phyloP scores from a whole-genome alignment of 441 rosid genomes.

The Bruguiera hainesii region DNA sequence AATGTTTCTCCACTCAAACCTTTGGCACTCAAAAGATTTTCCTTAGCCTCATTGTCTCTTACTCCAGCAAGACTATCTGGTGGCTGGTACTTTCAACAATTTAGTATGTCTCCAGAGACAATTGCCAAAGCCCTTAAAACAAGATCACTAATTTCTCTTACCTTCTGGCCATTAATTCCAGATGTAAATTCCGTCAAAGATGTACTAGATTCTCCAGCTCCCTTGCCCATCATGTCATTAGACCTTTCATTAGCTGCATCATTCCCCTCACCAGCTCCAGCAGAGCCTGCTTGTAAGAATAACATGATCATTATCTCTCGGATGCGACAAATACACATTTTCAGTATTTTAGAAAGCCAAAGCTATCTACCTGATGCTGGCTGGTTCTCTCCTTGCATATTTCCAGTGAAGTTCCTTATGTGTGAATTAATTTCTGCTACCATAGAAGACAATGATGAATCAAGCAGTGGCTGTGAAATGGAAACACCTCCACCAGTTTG shows the following conservation, averaged over 20 bases:
- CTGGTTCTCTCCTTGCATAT: conserved; percentile 49
- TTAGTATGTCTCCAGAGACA: conserved; percentile 15
- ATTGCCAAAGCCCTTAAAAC: conserved; percentile 4
- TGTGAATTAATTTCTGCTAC: conserved; percentile 45
- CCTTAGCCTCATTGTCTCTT: conserved; percentile 25
- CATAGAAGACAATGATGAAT: conserved; percentile 34
- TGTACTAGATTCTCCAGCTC: conserved; percentile 34
- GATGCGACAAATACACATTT: not conserved
- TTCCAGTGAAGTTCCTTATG: conserved; percentile 40
- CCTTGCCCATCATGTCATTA: conserved; percentile 14
- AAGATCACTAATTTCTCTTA: conserved; percentile 25
- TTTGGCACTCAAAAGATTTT: conserved; percentile 27
- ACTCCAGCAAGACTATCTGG: conserved; percentile 24
- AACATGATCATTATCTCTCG: conserved; percentile 15
- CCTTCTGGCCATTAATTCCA: conserved; percentile 43
- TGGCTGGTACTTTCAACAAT: conserved; percentile 21
- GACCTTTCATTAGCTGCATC: conserved; percentile 16
- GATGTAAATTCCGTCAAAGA: conserved; percentile 20
- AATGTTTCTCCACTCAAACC: conserved; percentile 29
- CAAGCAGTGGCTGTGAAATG: conserved; percentile 34
- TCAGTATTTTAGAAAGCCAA: conserved; percentile 15
- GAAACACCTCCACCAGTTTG: conserved; percentile 42
- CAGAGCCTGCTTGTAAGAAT: conserved; percentile 32
- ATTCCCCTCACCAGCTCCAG: conserved; percentile 27
- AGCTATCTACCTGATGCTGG: conserved; percentile 45